Evolutionary conservation across 2,329 filamentous ascomycete species (phyloP).

Genomic region (Hypoxylon sp.): DNA sequence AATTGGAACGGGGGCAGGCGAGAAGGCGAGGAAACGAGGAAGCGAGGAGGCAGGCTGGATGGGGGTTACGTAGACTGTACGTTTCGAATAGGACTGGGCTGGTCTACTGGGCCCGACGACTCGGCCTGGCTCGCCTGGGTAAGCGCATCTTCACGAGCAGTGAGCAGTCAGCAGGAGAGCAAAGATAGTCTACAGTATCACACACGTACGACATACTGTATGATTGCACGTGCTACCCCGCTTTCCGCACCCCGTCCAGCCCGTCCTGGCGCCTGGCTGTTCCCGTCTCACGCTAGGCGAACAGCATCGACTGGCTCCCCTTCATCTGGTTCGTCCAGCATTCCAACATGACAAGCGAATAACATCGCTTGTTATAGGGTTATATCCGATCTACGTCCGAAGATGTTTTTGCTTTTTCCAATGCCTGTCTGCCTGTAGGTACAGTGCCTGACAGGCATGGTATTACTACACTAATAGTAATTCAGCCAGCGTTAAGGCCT

Average conservation of each 20-base stretch:
- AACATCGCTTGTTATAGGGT: constrained; percentile 8
- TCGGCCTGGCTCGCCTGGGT: constrained; percentile 10
- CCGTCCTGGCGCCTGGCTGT: no score
- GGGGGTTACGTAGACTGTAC: constrained; percentile 22
- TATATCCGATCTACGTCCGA: constrained; percentile 37
- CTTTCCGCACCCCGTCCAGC: constrained; percentile 29
- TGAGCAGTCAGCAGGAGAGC: no score
- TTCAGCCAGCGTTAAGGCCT: constrained; percentile 14
- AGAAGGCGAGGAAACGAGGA: background rate
- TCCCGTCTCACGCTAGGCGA: background rate
- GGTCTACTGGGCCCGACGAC: constrained; percentile 4
- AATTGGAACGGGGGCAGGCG: constrained; percentile 26
- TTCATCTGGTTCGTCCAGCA: background rate
- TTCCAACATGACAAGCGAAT: background rate
- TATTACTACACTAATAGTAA: constrained; percentile 39
- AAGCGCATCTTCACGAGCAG: constrained; percentile 1
- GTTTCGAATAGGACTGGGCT: constrained; percentile 18
- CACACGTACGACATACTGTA: constrained; percentile 6
- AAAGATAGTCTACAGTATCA: background rate
- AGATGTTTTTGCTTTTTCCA: constrained; percentile 10
- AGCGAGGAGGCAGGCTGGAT: background rate
- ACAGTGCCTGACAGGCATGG: constrained; percentile 1
- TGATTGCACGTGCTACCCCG: constrained; percentile 37
- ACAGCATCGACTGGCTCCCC: constrained; percentile 17
- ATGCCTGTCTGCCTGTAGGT: constrained; percentile 4